Base-by-base conservation (phyloP, 1,139 yeast species). In the Pichia sp. region DNA sequence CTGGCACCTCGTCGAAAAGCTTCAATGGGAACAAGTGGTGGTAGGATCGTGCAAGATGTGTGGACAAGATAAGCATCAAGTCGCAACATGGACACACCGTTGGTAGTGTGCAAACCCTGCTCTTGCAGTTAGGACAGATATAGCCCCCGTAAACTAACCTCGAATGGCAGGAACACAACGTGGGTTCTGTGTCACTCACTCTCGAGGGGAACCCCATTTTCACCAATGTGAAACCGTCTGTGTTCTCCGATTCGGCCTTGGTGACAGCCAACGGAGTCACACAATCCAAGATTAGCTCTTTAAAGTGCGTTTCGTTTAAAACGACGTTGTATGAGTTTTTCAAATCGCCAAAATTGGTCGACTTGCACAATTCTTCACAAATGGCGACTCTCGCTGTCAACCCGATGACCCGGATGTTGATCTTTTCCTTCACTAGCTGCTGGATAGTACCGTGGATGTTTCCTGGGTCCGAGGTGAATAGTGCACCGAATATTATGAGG, bases 191-290 rank as follows among this genome's bases (percentile, higher is more conserved):
- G 62, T 83, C 87, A 32, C 84, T 77, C 2, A 80, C 73, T 59
- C 88, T 74, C 7, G 90, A 83, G 0, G 99, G 99, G 67, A 93
- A 93, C 1, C 99, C 99, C 98, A 95, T 93, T 64, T 85, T 84
- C n/a, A 93, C 93, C 52, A 95, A 71, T 0, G 97, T 90, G 53
- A 86, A 85, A 1, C 85, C 85, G 54, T 78, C 76, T 45, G 59
- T 67, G 59, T 66, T 72, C 53, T 62, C 72, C 57, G 59, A 69
- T 23, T 73, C 75, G 38, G 72, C 68, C 46, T 73, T 75, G 4
- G 84, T 75, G 7, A 85, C 76, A 0, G 98, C 96, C 47, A 93
- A 73, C 0, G 99, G 99, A 1, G 89, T 83, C n/a, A 95, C 96
- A 49, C 93, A 87, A 55, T 87, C 96, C 84, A 87, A 82, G 49